A percentile compares a stretch with the other conserved stretches of the same genome.
Evolutionary conservation across 192 early-diverging fungal species (phyloP).

Genomic region (Coemansia sp.): DNA sequence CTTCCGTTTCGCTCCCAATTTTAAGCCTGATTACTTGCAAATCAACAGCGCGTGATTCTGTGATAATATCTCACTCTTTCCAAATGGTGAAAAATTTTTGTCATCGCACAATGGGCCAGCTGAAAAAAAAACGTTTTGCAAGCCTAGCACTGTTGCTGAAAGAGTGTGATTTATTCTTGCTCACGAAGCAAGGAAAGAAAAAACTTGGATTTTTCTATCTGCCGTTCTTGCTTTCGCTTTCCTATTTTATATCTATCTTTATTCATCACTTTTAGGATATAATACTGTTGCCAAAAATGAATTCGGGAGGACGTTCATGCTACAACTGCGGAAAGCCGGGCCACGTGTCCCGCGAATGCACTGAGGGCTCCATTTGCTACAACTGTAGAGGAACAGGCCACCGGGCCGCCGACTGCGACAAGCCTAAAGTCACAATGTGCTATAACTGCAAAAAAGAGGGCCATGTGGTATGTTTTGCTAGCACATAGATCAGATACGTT

Average conservation of each 20-base stretch:
- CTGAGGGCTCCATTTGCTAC: too few relatives aligned
- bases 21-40: background rate
- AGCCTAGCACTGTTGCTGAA: background rate
- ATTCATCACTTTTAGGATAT: background rate
- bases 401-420: too few relatives aligned
- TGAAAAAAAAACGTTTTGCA: background rate
- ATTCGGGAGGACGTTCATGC: slow-evolving; percentile 14
- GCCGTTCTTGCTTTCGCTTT: background rate
- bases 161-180: background rate
- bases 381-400: too few relatives aligned
- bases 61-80: background rate
- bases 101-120: background rate
- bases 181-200: background rate
- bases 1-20: background rate
- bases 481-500: background rate
- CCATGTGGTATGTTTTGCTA: background rate
- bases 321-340: slow-evolving; percentile 54
- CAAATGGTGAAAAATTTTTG: background rate
- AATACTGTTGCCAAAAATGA: background rate
- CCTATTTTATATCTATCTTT: background rate
- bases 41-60: background rate
- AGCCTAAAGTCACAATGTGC: slow-evolving; percentile 11
- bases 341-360: slow-evolving; percentile 18
- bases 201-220: background rate
- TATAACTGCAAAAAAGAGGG: slow-evolving; percentile 53